phyloP scores from a whole-genome alignment of 2,329 filamentous ascomycete species.

The Neofusicoccum kwambonambiense region DNA sequence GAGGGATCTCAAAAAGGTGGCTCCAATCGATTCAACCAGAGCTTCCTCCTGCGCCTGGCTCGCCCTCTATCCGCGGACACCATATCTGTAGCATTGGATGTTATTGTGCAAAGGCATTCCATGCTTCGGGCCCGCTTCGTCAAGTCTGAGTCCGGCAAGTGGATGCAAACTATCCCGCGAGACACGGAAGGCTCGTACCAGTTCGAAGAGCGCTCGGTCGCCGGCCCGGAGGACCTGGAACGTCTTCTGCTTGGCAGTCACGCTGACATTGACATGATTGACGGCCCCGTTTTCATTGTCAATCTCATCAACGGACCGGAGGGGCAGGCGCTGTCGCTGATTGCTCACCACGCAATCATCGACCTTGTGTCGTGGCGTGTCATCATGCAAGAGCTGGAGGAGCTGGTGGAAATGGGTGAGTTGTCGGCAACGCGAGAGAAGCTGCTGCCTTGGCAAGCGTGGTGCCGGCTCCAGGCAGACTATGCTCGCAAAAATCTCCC shows the following conservation, averaged over 20 bases:
- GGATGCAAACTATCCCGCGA: constrained; percentile 29
- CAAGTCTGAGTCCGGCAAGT: constrained; percentile 24
- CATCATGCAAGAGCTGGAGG: constrained; percentile 38
- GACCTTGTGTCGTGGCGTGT: constrained; percentile 43
- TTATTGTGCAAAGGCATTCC: constrained; percentile 31
- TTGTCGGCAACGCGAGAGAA: constrained; percentile 25
- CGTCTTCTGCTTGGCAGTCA: neutral
- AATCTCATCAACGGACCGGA: neutral
- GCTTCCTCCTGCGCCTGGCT: constrained; percentile 32
- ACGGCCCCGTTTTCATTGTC: constrained; percentile 4
- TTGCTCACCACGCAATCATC: constrained; percentile 33
- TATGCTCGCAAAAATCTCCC: constrained; percentile 25
- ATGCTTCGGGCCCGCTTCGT: constrained; percentile 35
- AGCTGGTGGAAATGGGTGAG: constrained; percentile 27
- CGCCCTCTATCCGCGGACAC: constrained; percentile 27
- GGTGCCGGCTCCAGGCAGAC: constrained; percentile 33
- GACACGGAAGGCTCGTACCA: neutral
- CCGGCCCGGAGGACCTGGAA: neutral
- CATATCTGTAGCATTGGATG: constrained; percentile 27
- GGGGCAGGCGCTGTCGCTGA: neutral
- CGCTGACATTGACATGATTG: neutral
- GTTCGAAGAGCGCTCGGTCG: neutral
- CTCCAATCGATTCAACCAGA: constrained; percentile 35
- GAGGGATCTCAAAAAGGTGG: constrained; percentile 21
- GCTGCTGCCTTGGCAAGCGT: constrained; percentile 37